These are phyloP conservation scores for Lineolata rhizophorae DNA, from an alignment of 495 filamentous ascomycete species.

Conservation along the genomic window DNA sequence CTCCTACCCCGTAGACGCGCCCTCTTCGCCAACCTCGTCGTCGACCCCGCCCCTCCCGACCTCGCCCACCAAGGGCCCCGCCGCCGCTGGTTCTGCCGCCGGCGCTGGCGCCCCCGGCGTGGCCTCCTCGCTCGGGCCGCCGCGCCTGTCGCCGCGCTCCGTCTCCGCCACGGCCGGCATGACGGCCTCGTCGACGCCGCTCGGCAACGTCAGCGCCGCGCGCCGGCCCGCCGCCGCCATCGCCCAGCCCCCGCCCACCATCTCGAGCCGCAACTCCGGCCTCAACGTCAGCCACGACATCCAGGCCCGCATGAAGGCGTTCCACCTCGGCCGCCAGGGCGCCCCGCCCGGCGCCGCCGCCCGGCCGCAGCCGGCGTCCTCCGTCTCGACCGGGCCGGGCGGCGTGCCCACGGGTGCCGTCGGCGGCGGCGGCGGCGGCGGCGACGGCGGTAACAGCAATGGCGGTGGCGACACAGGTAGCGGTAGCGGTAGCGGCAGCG, in stretches of 20 bases:
- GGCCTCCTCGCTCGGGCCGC: slow-evolving; percentile 3
- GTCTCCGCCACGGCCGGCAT: slow-evolving; percentile 25
- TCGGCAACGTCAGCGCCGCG: slow-evolving; percentile 65
- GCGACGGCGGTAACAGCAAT: too few relatives aligned
- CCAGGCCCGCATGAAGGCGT: slow-evolving; percentile 27
- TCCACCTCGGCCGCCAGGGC: slow-evolving; percentile 15
- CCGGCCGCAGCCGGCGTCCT: neutral
- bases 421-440: too few relatives aligned
- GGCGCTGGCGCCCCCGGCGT: too few relatives aligned
- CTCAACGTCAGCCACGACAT: slow-evolving; percentile 49
- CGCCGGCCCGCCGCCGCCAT: slow-evolving; percentile 40
- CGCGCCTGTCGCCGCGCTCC: slow-evolving; percentile 4
- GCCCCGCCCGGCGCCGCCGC: slow-evolving; percentile 5
- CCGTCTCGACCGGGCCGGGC: neutral
- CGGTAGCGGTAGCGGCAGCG: too few relatives aligned
- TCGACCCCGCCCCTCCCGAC: neutral
- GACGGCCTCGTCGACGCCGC: slow-evolving; percentile 52
- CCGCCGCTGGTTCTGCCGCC: too few relatives aligned
- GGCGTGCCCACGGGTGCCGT: slow-evolving; percentile 1
- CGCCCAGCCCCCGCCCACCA: slow-evolving; percentile 24
- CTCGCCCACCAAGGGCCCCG: neutral
- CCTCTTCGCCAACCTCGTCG: too few relatives aligned
- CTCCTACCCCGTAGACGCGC: too few relatives aligned
- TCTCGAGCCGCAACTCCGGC: slow-evolving; percentile 28
- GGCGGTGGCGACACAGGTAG: too few relatives aligned